A percentile compares a stretch with the other conserved stretches of the same genome.
phyloP scores from a whole-genome alignment of 108 stramenopile species.

The Cyclotella baltica region DNA sequence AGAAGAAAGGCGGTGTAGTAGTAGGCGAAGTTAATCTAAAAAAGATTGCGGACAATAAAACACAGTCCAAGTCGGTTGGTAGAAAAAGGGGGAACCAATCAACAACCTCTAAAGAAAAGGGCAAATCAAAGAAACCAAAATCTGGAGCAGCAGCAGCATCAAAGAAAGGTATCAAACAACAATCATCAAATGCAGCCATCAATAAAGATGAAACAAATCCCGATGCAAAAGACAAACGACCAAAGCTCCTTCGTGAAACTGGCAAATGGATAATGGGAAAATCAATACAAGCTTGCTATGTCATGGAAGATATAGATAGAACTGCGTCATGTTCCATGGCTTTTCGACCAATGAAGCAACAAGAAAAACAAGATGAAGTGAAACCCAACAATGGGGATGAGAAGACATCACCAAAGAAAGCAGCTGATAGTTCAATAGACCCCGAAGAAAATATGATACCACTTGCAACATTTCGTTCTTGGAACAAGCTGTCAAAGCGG shows the following conservation, averaged over 20 bases:
- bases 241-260: constrained; percentile 35
- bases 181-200: not conserved
- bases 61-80: not conserved
- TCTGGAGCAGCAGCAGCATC: not conserved
- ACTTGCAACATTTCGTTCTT: constrained; percentile 51
- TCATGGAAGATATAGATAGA: constrained; percentile 47
- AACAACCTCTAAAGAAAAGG: constrained; percentile 20
- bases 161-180: constrained; percentile 16
- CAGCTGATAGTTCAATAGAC: not conserved
- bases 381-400: not conserved
- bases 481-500: constrained; percentile 60
- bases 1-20: constrained; percentile 7
- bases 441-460: constrained; percentile 33
- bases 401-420: not conserved
- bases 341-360: constrained; percentile 9
- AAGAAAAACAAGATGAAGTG: not conserved
- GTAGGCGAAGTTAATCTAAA: constrained; percentile 45
- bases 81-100: constrained; percentile 20
- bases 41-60: constrained; percentile 25
- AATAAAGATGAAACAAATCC: constrained; percentile 11
- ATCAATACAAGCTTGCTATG: constrained; percentile 55
- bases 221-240: constrained; percentile 37
- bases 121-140: constrained; percentile 28
- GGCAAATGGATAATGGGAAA: constrained; percentile 53
- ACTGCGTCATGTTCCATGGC: constrained; percentile 8